Conservation (phyloP, 352 stramenopile species). For the Phytopythium vexans region DNA sequence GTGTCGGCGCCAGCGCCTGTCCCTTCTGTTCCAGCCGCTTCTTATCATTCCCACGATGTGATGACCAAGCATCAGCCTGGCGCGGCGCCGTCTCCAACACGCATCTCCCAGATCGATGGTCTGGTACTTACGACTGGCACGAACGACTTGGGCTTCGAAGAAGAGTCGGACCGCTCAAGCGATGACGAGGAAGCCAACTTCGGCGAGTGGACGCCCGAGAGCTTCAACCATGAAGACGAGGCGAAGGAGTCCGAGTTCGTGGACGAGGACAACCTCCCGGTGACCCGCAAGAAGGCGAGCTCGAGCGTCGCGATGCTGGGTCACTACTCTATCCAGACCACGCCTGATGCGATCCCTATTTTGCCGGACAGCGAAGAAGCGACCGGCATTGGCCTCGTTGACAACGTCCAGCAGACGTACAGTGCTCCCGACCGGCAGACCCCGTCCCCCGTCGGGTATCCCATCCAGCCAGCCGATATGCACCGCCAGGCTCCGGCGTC, state of each 20-base stretch:
- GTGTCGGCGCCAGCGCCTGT: not conserved
- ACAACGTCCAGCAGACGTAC: constrained; percentile 45
- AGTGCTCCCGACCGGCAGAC: constrained; percentile 19
- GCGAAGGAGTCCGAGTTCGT: constrained; percentile 14
- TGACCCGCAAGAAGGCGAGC: constrained; percentile 44
- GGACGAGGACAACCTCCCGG: constrained; percentile 13
- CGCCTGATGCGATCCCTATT: constrained; percentile 44
- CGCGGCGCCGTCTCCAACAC: constrained; percentile 6
- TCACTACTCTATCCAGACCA: constrained; percentile 64
- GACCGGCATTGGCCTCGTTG: constrained; percentile 46
- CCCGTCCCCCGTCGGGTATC: constrained; percentile 24
- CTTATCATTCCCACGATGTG: no score
- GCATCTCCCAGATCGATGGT: constrained; percentile 21
- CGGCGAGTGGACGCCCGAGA: constrained; percentile 23
- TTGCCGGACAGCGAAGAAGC: constrained; percentile 50
- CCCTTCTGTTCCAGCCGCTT: no score
- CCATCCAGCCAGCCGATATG: constrained; percentile 38
- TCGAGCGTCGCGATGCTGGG: constrained; percentile 73
- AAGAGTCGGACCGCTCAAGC: constrained; percentile 20
- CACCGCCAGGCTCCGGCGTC: constrained; percentile 17
- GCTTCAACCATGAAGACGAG: constrained; percentile 33
- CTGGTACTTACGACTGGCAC: constrained; percentile 34
- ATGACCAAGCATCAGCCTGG: no score
- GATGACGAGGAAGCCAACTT: constrained; percentile 27
- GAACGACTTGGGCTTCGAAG: constrained; percentile 56